These are phyloP conservation scores for Coffea humblotiana DNA, from an alignment of 305 asterid genomes.

Conservation along the genomic window DNA sequence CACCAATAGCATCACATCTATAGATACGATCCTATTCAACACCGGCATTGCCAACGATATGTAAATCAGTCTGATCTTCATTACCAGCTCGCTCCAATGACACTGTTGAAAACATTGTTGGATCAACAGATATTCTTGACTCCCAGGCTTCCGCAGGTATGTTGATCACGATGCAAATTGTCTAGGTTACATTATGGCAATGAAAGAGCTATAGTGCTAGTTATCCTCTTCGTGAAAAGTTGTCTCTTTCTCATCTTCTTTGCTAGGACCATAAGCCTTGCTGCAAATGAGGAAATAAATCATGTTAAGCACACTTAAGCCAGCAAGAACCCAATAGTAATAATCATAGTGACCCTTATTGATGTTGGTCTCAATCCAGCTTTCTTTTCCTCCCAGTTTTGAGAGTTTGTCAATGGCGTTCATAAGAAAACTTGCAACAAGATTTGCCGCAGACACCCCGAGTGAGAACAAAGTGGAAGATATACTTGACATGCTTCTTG, in stretches of 20 bases:
- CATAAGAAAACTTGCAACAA: constrained; percentile 45
- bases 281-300: constrained; percentile 42
- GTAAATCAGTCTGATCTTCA: background rate
- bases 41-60: background rate
- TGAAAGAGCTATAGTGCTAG: background rate
- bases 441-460: constrained; percentile 42
- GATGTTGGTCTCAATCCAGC: constrained; percentile 57
- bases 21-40: background rate
- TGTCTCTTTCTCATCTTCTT: constrained; percentile 4
- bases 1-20: background rate
- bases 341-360: constrained; percentile 63
- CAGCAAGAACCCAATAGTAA: constrained; percentile 51
- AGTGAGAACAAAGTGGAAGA: constrained; percentile 43
- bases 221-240: background rate
- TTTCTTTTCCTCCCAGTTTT: constrained; percentile 36
- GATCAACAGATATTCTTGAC: background rate
- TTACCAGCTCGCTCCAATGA: background rate
- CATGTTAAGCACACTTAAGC: constrained; percentile 37
- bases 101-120: no score
- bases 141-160: background rate
- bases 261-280: constrained; percentile 54
- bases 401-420: constrained; percentile 33
- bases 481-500: constrained; percentile 58
- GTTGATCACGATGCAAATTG: background rate
- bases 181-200: background rate